Conservation (phyloP, 2,329 filamentous ascomycete species). For the Penicillium decumbens region DNA sequence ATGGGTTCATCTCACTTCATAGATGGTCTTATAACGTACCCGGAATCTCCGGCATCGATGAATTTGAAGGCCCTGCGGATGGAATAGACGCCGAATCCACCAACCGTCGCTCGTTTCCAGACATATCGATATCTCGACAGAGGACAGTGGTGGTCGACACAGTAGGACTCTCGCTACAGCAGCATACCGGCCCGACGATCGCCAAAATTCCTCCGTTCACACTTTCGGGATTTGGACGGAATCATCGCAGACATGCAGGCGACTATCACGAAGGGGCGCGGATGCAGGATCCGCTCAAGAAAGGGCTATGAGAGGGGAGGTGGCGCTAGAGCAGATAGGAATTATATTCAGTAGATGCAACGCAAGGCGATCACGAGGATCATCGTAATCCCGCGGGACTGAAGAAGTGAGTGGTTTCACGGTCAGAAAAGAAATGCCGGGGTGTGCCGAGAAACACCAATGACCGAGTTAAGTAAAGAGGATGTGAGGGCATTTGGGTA, state of each 20-base stretch:
- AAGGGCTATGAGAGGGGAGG: slow-evolving; percentile 5
- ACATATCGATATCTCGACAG: slow-evolving; percentile 13
- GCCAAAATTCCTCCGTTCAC: slow-evolving; percentile 22
- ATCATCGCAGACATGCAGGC: slow-evolving; percentile 20
- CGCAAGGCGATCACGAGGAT: slow-evolving; percentile 10
- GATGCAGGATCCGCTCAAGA: slow-evolving; percentile 2
- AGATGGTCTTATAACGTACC: slow-evolving; percentile 7
- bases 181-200: slow-evolving; percentile 16
- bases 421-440: neutral
- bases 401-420: neutral
- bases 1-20: neutral
- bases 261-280: slow-evolving; percentile 3
- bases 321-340: slow-evolving; percentile 6
- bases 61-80: slow-evolving; percentile 1
- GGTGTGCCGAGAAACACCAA: neutral
- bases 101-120: slow-evolving; percentile 11
- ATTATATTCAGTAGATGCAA: slow-evolving; percentile 8
- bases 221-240: slow-evolving; percentile 13
- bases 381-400: neutral
- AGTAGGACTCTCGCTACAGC: slow-evolving; percentile 10
- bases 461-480: neutral
- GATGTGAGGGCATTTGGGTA: slow-evolving; percentile 2
- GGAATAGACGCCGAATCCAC: slow-evolving; percentile 8
- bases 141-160: slow-evolving; percentile 5
- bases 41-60: slow-evolving; percentile 9